A percentile compares a stretch with the other conserved stretches of the same genome.
Evolutionary conservation across 768 basidiomycete genomes (phyloP).

Genomic region (Collybia sp.): DNA sequence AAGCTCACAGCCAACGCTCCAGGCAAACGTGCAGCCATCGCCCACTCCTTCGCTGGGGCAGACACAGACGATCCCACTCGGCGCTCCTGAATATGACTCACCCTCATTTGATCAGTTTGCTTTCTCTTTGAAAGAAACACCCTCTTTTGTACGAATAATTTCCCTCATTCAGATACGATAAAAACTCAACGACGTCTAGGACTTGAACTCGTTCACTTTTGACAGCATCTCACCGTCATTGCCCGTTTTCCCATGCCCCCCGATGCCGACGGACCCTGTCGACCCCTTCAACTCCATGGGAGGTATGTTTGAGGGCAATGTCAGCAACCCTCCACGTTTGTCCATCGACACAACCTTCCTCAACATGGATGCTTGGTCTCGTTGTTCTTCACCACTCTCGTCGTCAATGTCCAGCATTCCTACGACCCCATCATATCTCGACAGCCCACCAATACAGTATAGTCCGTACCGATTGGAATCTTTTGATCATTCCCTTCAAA

Average conservation of each 20-base stretch:
- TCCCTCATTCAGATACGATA: slow-evolving; percentile 3
- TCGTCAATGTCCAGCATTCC: slow-evolving; percentile 31
- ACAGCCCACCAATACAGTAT: slow-evolving; percentile 22
- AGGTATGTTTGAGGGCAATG: not conserved
- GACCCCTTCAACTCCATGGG: slow-evolving; percentile 16
- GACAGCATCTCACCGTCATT: slow-evolving; percentile 28
- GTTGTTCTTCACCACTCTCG: slow-evolving; percentile 38
- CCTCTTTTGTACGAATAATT: slow-evolving; percentile 45
- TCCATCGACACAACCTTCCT: slow-evolving; percentile 36
- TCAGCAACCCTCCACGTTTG: slow-evolving; percentile 17
- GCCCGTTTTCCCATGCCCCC: slow-evolving; percentile 22
- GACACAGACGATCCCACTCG: slow-evolving; percentile 12
- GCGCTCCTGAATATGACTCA: slow-evolving; percentile 24
- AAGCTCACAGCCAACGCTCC: slow-evolving; percentile 32
- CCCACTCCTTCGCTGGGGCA: slow-evolving; percentile 12
- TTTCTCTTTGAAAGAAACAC: slow-evolving; percentile 33
- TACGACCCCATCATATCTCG: slow-evolving; percentile 30
- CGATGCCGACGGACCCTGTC: slow-evolving; percentile 3
- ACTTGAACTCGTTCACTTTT: slow-evolving; percentile 43
- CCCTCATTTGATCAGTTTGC: slow-evolving; percentile 28
- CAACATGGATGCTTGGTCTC: slow-evolving; percentile 34
- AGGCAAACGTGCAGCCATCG: slow-evolving; percentile 16
- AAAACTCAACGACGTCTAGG: slow-evolving; percentile 14
- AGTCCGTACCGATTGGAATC: slow-evolving; percentile 22
- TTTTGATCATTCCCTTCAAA: slow-evolving; percentile 25